These are phyloP conservation scores for Phytophthora idaei DNA, from an alignment of 352 stramenopile genomes.

Conservation along the genomic window DNA sequence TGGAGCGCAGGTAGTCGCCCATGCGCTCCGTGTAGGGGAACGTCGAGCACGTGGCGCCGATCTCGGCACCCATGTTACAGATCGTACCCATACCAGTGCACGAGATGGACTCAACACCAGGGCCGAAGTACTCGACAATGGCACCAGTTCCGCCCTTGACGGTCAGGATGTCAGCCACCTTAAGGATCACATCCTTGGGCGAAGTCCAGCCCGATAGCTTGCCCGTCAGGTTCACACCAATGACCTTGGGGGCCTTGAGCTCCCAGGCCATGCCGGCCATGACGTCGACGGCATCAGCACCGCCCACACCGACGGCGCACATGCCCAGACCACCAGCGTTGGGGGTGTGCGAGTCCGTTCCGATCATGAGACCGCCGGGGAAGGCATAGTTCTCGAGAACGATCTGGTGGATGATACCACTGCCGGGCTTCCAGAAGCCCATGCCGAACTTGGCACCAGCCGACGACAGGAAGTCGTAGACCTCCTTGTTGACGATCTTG, in stretches of 20 bases:
- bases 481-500: constrained; percentile 91
- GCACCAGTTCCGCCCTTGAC: constrained; percentile 94
- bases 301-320: constrained; percentile 93
- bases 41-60: constrained; percentile 93
- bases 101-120: constrained; percentile 93
- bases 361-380: constrained; percentile 94
- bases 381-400: constrained; percentile 96
- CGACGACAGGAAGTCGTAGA: constrained; percentile 94
- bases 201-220: constrained; percentile 94
- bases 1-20: constrained; percentile 92
- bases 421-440: constrained; percentile 94
- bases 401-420: constrained; percentile 95
- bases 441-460: constrained; percentile 94
- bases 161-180: constrained; percentile 93
- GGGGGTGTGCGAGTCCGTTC: constrained; percentile 94
- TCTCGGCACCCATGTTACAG: constrained; percentile 96
- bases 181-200: constrained; percentile 95
- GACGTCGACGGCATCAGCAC: constrained; percentile 93
- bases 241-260: constrained; percentile 95
- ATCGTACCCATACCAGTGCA: constrained; percentile 96
- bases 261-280: constrained; percentile 95
- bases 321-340: constrained; percentile 94
- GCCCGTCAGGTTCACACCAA: constrained; percentile 93
- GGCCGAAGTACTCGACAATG: constrained; percentile 95
- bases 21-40: constrained; percentile 94